These are phyloP conservation scores for Trichoderma oligosporum DNA, from an alignment of 2,329 filamentous ascomycete species.

Conservation along the genomic window DNA sequence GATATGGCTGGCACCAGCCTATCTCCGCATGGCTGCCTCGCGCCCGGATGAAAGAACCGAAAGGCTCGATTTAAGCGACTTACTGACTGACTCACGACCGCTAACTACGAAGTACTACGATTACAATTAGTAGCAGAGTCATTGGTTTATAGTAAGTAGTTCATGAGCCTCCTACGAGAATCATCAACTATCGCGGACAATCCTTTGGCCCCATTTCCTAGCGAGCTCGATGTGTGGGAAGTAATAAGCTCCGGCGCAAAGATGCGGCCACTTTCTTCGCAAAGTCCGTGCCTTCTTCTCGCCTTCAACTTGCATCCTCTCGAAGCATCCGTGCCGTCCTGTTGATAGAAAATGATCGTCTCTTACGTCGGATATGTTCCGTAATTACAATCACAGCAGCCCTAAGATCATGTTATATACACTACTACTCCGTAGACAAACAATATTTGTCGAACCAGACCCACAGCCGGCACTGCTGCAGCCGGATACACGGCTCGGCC, in stretches of 20 bases:
- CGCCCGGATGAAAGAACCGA: constrained; percentile 11
- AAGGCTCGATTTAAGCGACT: neutral
- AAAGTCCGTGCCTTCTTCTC: neutral
- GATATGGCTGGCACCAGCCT: neutral
- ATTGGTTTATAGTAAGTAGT: neutral
- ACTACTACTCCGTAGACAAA: neutral
- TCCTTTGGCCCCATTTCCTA: neutral
- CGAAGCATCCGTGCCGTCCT: neutral
- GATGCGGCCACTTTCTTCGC: neutral
- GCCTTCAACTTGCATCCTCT: neutral
- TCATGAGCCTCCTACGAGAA: neutral
- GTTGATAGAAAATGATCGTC: neutral
- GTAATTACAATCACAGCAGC: constrained; percentile 3
- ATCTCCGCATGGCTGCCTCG: constrained; percentile 14
- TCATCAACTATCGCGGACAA: neutral
- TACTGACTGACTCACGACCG: constrained; percentile 1
- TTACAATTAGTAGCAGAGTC: neutral
- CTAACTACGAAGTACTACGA: constrained; percentile 1
- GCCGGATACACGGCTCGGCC: constrained; percentile 20
- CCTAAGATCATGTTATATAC: constrained; percentile 2
- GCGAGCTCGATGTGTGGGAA: neutral
- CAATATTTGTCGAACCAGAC: constrained; percentile 2
- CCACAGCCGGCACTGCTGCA: constrained; percentile 14
- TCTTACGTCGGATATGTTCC: neutral
- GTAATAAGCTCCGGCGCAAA: neutral